Conservation (phyloP, 1,284 basidiomycete genomes). For the Leccinum subrobustum region DNA sequence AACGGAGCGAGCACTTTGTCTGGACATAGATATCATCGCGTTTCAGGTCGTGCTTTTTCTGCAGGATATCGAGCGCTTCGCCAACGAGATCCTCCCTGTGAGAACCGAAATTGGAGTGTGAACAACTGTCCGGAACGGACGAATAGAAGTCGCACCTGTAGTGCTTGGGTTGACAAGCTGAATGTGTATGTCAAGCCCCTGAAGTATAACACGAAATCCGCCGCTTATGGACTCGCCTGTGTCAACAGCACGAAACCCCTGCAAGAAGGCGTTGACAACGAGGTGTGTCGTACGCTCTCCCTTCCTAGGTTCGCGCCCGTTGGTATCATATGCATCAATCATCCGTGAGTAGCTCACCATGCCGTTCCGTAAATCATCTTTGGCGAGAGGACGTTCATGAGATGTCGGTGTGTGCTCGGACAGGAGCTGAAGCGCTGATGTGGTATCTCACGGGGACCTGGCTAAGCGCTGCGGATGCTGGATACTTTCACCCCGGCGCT, state of each 20-base stretch:
- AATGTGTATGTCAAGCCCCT: constrained; percentile 18
- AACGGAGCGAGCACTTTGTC: constrained; percentile 58
- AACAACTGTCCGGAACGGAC: background rate
- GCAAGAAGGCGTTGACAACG: constrained; percentile 66
- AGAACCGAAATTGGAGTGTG: background rate
- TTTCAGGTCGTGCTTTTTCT: constrained; percentile 50
- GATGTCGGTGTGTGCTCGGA: constrained; percentile 1
- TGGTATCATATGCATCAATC: background rate
- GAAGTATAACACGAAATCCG: background rate
- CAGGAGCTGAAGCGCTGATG: constrained; percentile 2
- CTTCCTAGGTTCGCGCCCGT: constrained; percentile 51
- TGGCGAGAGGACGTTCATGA: constrained; percentile 31
- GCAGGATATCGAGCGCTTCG: constrained; percentile 56
- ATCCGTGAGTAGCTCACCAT: constrained; percentile 43
- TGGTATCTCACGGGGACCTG: constrained; percentile 17
- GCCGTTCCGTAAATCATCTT: constrained; percentile 71
- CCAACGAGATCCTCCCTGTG: constrained; percentile 78
- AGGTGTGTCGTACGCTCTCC: constrained; percentile 66
- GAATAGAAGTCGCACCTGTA: constrained; percentile 50
- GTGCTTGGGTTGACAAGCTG: constrained; percentile 76
- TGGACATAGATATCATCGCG: constrained; percentile 71
- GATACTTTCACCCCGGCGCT: background rate
- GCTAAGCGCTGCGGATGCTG: background rate
- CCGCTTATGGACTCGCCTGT: constrained; percentile 50
- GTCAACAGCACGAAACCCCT: constrained; percentile 78